phyloP scores from a whole-genome alignment of 1,284 basidiomycete species.

The Coniferiporia weirii region DNA sequence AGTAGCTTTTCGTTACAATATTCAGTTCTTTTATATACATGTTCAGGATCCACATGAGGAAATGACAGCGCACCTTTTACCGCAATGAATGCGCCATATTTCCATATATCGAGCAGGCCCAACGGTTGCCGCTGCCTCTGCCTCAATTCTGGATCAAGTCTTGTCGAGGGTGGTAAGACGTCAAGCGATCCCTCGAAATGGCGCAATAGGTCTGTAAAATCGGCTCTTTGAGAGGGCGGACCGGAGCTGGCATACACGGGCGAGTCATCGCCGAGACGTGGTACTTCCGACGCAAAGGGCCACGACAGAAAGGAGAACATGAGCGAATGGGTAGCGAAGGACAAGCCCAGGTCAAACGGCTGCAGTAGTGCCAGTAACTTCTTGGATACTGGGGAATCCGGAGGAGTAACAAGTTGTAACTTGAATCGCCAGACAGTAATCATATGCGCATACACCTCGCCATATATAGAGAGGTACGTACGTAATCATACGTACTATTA shows the following conservation, averaged over 20 bases:
- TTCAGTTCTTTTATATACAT: background rate
- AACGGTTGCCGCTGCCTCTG: constrained; percentile 47
- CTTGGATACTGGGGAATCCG: too few relatives aligned
- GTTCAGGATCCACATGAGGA: background rate
- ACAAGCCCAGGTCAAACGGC: background rate
- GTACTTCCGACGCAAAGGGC: background rate
- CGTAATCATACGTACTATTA: background rate
- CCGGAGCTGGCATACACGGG: background rate
- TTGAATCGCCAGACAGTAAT: too few relatives aligned
- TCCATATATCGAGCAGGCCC: constrained; percentile 64
- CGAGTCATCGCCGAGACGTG: background rate
- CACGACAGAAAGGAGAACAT: constrained; percentile 1
- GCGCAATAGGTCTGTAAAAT: constrained; percentile 34
- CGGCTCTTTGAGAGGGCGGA: background rate
- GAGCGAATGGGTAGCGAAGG: background rate
- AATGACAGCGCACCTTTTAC: constrained; percentile 50
- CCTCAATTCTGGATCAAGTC: constrained; percentile 60
- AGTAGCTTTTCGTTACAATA: constrained; percentile 42
- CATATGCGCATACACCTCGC: background rate
- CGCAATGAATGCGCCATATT: constrained; percentile 56
- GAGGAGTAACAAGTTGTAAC: too few relatives aligned
- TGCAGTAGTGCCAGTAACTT: background rate
- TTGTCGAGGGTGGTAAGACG: constrained; percentile 59
- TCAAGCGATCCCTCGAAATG: constrained; percentile 56
- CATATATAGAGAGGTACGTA: background rate